Conservation (phyloP, 2,329 filamentous ascomycete species). For the Fusarium paranaense region DNA sequence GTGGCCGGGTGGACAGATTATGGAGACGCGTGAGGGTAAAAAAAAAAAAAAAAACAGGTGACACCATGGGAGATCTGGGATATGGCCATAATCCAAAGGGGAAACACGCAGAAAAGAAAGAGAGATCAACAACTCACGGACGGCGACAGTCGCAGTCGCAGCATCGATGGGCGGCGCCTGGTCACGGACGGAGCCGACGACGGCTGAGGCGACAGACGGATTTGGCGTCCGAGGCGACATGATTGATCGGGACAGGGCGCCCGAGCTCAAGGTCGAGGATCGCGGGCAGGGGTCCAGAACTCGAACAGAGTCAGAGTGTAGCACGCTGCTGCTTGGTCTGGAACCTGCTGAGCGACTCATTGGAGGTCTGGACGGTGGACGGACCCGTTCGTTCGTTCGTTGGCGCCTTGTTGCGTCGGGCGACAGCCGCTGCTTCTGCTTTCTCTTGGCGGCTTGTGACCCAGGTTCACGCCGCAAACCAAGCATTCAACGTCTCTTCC, state of each 20-base stretch:
- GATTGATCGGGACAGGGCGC: not conserved
- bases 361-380: not conserved
- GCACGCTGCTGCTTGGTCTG: not conserved
- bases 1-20: conserved; percentile 4
- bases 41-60: not conserved
- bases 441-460: not conserved
- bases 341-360: not conserved
- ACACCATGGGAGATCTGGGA: not conserved
- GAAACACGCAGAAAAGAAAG: not conserved
- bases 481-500: not conserved
- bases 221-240: conserved; percentile 26
- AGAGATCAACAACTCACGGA: not conserved
- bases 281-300: conserved; percentile 22
- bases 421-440: not conserved
- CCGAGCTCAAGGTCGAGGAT: conserved; percentile 1
- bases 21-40: not conserved
- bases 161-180: conserved; percentile 10
- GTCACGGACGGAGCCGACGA: conserved; percentile 35
- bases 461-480: not conserved
- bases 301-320: not conserved
- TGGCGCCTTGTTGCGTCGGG: not conserved
- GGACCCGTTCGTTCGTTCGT: not conserved
- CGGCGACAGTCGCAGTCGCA: not conserved
- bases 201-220: conserved; percentile 20
- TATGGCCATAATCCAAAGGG: not conserved